These are phyloP conservation scores for Platanthera guangdongensis DNA, from an alignment of 106 monocot species.

Conservation along the genomic window DNA sequence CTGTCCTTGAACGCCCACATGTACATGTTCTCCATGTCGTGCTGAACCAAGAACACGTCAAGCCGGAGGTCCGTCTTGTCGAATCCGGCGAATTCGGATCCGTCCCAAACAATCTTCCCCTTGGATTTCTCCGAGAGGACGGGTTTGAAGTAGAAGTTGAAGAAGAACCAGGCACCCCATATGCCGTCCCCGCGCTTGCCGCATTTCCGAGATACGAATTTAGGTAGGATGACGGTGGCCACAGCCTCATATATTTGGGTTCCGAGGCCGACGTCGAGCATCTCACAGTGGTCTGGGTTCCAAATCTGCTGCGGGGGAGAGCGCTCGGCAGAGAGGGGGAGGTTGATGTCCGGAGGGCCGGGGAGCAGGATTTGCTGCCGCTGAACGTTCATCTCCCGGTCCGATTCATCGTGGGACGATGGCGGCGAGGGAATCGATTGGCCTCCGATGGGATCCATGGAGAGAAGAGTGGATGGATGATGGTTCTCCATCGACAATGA, in stretches of 20 bases:
- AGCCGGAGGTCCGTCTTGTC: constrained; percentile 44
- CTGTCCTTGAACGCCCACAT: constrained; percentile 62
- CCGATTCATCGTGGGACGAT: constrained; percentile 26
- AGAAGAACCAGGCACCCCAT: constrained; percentile 75
- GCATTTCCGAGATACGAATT: constrained; percentile 33
- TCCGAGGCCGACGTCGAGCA: constrained; percentile 38
- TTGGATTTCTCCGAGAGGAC: constrained; percentile 45
- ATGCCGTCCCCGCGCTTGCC: constrained; percentile 48
- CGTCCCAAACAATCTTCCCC: constrained; percentile 32
- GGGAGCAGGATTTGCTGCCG: constrained; percentile 17
- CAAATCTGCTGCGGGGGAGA: constrained; percentile 32
- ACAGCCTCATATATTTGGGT: constrained; percentile 38
- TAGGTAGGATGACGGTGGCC: constrained; percentile 23
- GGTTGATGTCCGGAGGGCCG: constrained; percentile 51
- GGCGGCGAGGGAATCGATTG: neutral
- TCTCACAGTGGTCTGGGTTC: constrained; percentile 32
- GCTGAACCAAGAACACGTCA: constrained; percentile 50
- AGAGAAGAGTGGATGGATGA: constrained; percentile 37
- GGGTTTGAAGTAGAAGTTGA: constrained; percentile 58
- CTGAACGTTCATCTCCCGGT: constrained; percentile 28
- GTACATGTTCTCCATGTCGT: constrained; percentile 67
- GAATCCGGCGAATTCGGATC: constrained; percentile 26
- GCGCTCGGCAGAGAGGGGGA: constrained; percentile 35
- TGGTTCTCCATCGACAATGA: constrained; percentile 52
- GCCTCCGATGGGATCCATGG: constrained; percentile 28